Evolutionary conservation across 371 early-diverging fungal species (phyloP).

Genomic region (Actinomucor elegans): DNA sequence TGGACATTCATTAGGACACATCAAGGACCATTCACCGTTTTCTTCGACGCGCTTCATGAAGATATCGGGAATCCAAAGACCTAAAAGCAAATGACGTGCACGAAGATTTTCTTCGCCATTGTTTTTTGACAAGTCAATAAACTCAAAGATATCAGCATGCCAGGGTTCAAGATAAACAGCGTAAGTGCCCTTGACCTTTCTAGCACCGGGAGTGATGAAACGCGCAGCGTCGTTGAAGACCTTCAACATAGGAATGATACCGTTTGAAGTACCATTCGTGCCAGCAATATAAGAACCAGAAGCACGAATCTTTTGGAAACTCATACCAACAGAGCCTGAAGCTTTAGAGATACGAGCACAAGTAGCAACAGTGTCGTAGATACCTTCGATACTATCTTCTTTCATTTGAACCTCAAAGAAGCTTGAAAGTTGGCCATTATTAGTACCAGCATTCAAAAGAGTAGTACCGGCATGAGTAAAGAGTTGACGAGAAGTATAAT

Average conservation of each 20-base stretch:
- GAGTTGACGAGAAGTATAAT: constrained; percentile 81
- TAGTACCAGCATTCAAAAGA: constrained; percentile 94
- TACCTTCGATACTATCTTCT: constrained; percentile 84
- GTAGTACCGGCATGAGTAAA: constrained; percentile 96
- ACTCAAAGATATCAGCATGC: constrained; percentile 94
- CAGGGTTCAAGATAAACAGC: constrained; percentile 97
- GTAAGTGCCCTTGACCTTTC: constrained; percentile 92
- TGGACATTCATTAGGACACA: constrained; percentile 92
- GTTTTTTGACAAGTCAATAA: constrained; percentile 91
- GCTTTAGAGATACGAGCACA: constrained; percentile 93
- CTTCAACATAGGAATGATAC: constrained; percentile 93
- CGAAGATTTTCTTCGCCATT: constrained; percentile 93
- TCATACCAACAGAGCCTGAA: constrained; percentile 93
- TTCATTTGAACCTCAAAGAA: constrained; percentile 24
- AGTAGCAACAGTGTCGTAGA: constrained; percentile 89
- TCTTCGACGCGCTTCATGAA: constrained; percentile 96
- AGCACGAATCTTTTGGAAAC: constrained; percentile 89
- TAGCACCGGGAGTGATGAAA: constrained; percentile 95
- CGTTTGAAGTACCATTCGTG: constrained; percentile 93
- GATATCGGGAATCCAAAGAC: constrained; percentile 94
- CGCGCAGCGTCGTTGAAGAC: constrained; percentile 94
- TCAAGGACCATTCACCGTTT: constrained; percentile 91
- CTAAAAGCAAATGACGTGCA: constrained; percentile 91
- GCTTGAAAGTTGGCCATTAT: constrained; percentile 80
- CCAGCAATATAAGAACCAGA: constrained; percentile 90